Base-by-base conservation (phyloP, 1,139 yeast genomes). In the Debaryomyces udenii region DNA sequence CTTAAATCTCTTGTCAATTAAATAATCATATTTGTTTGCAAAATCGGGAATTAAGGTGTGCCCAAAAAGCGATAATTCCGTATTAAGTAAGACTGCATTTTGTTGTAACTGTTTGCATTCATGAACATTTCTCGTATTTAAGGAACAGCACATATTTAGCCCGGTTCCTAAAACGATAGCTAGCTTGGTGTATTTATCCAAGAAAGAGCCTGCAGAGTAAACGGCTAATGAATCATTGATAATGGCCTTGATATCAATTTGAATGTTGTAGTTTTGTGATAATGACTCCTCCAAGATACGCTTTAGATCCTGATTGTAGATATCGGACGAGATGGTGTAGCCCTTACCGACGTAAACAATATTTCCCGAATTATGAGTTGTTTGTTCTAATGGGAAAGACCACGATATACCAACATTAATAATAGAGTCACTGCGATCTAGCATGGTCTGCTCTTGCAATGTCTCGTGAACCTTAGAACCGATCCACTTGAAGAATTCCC, bases 311-410 rank as follows among this genome's bases (percentile, higher is more conserved):
- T 60, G 49, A 38, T 66, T 64, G 42, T 60, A 55, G 22, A 71
- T 60, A 24, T 74, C 78, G 3, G 64, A 63, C 3, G 66, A 52
- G 27, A 78, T 56, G 13, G 64, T 56, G 56, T 72, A 80, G 3
- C 84, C 84, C 55, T 80, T 80, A 29, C 78, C 72, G 36, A 76
- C 78, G 43, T 64, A 66, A 23, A 64, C 62, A 29, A 80, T 66
- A 27, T 57, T 63, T 1, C 81, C 84, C 26, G 66, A 64, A 52
- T 75, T 73, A 44, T 70, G 68, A 11, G 59, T 49, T 1, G 68
- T 64, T 46, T 78, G 77, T 11, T 62, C 59, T 38, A 80, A 61
- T 0, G 85, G 83, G 53, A 80, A 80, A 4, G 81, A 75, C 83
- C 84, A 79, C n/a, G 81, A 70, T 34, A 78, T 61, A 3, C 82